phyloP scores from a whole-genome alignment of 2,329 filamentous ascomycete species.

The Metarhizium rileyi region DNA sequence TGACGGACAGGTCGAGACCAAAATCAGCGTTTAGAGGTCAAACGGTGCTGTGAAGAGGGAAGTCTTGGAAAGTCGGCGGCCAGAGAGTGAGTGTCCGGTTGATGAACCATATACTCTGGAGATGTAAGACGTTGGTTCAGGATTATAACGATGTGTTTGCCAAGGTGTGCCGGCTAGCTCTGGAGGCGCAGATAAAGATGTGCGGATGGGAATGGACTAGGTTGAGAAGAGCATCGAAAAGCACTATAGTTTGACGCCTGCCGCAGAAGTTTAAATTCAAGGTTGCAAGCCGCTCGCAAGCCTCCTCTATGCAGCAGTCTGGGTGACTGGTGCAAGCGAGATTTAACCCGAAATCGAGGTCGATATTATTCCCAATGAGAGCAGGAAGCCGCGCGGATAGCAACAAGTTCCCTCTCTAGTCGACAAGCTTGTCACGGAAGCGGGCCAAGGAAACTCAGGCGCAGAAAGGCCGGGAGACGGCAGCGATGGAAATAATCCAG shows the following conservation, averaged over 20 bases:
- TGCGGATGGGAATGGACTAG: neutral
- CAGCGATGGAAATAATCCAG: no score
- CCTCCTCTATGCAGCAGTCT: neutral
- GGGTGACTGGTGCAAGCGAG: neutral
- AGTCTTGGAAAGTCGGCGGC: no score
- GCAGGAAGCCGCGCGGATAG: neutral
- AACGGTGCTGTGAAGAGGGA: no score
- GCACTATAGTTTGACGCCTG: slow-evolving; percentile 3
- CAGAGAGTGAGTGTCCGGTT: no score
- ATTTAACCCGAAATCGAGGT: no score
- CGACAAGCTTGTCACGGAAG: neutral
- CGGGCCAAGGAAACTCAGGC: neutral
- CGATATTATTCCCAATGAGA: neutral
- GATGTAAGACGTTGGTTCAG: no score
- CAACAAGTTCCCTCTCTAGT: no score
- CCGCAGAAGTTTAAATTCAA: slow-evolving; percentile 5
- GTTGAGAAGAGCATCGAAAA: slow-evolving; percentile 1
- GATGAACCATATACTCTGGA: no score
- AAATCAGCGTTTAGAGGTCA: no score
- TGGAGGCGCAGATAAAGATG: neutral
- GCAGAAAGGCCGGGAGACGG: neutral
- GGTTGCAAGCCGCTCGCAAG: neutral
- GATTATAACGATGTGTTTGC: neutral
- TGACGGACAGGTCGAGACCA: no score
- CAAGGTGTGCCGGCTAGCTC: neutral